These are phyloP conservation scores for Clohesyomyces aquaticus DNA, from an alignment of 495 filamentous ascomycete genomes.

Conservation along the genomic window DNA sequence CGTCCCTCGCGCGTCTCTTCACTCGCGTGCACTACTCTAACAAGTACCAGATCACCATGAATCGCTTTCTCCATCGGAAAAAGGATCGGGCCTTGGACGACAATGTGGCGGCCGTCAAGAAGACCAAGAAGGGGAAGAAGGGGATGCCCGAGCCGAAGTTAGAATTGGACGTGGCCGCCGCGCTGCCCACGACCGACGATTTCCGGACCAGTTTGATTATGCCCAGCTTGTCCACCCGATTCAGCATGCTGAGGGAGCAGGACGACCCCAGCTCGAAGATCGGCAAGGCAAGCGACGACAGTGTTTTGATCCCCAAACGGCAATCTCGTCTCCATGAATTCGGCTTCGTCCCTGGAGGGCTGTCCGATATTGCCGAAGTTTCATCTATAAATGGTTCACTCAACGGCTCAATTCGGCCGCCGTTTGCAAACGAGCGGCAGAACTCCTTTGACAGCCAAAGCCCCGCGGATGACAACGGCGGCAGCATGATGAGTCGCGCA, in stretches of 20 bases:
- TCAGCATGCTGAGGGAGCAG: slow-evolving; percentile 94
- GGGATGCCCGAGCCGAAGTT: slow-evolving; percentile 60
- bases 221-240: slow-evolving; percentile 91
- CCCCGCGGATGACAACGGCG: slow-evolving; percentile 78
- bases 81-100: slow-evolving; percentile 40
- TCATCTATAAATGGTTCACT: slow-evolving; percentile 74
- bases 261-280: slow-evolving; percentile 85
- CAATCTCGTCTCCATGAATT: slow-evolving; percentile 65
- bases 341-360: slow-evolving; percentile 58
- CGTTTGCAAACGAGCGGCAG: slow-evolving; percentile 55
- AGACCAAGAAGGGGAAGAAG: slow-evolving; percentile 60
- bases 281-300: slow-evolving; percentile 93
- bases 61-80: slow-evolving; percentile 47
- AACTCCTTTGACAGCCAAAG: slow-evolving; percentile 63
- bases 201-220: slow-evolving; percentile 97
- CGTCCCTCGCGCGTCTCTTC: slow-evolving; percentile 19
- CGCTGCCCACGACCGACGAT: slow-evolving; percentile 80
- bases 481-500: slow-evolving; percentile 80
- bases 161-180: slow-evolving; percentile 71
- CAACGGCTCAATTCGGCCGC: slow-evolving; percentile 63
- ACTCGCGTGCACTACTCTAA: slow-evolving; percentile 39
- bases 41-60: slow-evolving; percentile 47
- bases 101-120: slow-evolving; percentile 26
- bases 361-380: slow-evolving; percentile 88
- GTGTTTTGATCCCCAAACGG: slow-evolving; percentile 81